Evolutionary conservation across 2,329 filamentous ascomycete species (phyloP).

Genomic region (Pseudocercospora fijiensis): DNA sequence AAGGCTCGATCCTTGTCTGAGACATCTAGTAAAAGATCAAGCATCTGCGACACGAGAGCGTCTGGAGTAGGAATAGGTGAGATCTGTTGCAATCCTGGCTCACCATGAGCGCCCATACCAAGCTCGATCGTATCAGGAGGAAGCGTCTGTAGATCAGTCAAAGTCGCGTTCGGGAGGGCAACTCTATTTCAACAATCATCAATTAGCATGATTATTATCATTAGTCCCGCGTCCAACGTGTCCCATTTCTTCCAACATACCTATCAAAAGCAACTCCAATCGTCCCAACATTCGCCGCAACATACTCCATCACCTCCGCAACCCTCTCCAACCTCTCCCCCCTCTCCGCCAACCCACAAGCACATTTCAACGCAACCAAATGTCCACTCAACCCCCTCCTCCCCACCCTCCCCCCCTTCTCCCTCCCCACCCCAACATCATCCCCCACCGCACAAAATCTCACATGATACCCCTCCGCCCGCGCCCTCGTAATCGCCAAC

Average conservation of each 20-base stretch:
- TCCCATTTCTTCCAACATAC: constrained; percentile 23
- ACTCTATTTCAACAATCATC: constrained; percentile 31
- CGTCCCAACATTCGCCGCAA: constrained; percentile 39
- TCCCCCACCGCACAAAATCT: constrained; percentile 63
- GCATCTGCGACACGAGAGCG: constrained; percentile 38
- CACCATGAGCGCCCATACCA: constrained; percentile 68
- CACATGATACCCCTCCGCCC: constrained; percentile 55
- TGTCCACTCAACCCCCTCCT: constrained; percentile 63
- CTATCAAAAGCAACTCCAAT: constrained; percentile 40
- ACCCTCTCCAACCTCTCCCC: constrained; percentile 38
- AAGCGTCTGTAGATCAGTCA: constrained; percentile 61
- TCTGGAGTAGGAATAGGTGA: constrained; percentile 45
- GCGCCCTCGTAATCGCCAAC: constrained; percentile 59
- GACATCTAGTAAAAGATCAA: constrained; percentile 39
- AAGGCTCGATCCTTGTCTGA: constrained; percentile 39
- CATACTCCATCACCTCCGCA: constrained; percentile 41
- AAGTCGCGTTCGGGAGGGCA: constrained; percentile 49
- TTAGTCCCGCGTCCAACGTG: no score
- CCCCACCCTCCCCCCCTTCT: constrained; percentile 57
- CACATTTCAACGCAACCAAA: constrained; percentile 61
- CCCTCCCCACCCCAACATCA: constrained; percentile 63
- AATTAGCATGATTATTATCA: not conserved
- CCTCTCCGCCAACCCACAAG: constrained; percentile 52
- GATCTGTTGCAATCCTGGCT: constrained; percentile 60
- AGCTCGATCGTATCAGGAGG: constrained; percentile 57